Conservation (phyloP, 176 grass and related monocot genomes). For the Poa pratensis region DNA sequence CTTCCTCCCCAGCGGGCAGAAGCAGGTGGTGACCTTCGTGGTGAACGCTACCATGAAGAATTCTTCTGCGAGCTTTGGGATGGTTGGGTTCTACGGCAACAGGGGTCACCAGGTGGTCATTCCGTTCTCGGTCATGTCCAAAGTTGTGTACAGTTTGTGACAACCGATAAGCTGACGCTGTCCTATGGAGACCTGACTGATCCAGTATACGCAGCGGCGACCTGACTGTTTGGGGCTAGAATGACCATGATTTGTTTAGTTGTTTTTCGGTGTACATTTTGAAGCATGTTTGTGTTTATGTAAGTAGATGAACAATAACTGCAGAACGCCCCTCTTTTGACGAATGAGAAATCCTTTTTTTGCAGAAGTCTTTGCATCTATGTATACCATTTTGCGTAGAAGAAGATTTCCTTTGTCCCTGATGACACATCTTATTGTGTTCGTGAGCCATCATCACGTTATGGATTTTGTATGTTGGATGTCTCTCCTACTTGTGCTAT, state of each 20-base stretch:
- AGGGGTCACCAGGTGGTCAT: slow-evolving; percentile 68
- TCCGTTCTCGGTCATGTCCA: slow-evolving; percentile 76
- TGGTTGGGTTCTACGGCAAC: slow-evolving; percentile 72
- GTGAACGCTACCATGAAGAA: slow-evolving; percentile 69
- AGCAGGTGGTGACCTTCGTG: slow-evolving; percentile 70
- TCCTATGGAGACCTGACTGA: slow-evolving; percentile 37
- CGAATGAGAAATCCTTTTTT: slow-evolving; percentile 36
- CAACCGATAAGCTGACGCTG: slow-evolving; percentile 11
- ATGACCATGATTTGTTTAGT: slow-evolving; percentile 41
- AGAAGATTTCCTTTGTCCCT: not conserved
- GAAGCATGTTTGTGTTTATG: slow-evolving; percentile 49
- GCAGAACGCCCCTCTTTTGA: not conserved
- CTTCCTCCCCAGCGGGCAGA: slow-evolving; percentile 63
- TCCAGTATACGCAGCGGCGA: slow-evolving; percentile 38
- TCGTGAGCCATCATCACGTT: not conserved
- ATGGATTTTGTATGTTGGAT: not conserved
- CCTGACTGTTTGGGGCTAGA: slow-evolving; percentile 43
- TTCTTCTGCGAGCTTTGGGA: slow-evolving; percentile 73
- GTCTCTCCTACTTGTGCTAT: not conserved
- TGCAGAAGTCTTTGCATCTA: not conserved
- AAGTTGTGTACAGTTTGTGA: slow-evolving; percentile 60
- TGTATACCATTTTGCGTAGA: too few species aligned
- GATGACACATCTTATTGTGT: not conserved
- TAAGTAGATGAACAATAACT: slow-evolving; percentile 54
- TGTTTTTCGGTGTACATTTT: slow-evolving; percentile 45